These are phyloP conservation scores for Chernovozyma sophiae-reginae DNA, from an alignment of 1,139 yeast species.

Conservation along the genomic window DNA sequence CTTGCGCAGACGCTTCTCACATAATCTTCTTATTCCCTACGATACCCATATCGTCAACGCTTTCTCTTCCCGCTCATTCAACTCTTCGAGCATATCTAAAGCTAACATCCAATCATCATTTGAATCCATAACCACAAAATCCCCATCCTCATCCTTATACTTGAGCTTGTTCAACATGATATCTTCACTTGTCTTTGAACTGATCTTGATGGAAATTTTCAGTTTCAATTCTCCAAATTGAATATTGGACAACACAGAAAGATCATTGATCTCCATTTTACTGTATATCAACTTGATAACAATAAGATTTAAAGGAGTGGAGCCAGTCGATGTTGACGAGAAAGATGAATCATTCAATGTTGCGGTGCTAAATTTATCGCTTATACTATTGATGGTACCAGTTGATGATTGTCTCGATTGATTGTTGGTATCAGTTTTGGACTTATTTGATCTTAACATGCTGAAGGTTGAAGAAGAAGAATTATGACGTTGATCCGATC, in stretches of 20 bases:
- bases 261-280: conserved; percentile 31
- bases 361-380: conserved; percentile 7
- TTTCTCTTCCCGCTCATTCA: conserved; percentile 19
- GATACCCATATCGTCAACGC: conserved; percentile 39
- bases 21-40: too few species aligned
- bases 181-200: conserved; percentile 30
- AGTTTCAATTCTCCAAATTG: conserved; percentile 45
- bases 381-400: conserved; percentile 10
- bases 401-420: conserved; percentile 24
- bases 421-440: neutral
- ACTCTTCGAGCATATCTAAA: conserved; percentile 48
- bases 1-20: too few species aligned
- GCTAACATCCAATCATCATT: conserved; percentile 71
- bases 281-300: conserved; percentile 53
- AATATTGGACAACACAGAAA: conserved; percentile 41
- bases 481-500: conserved; percentile 37
- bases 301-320: conserved; percentile 10
- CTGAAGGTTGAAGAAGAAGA: conserved; percentile 45
- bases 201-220: conserved; percentile 34
- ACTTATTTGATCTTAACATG: conserved; percentile 31
- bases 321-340: conserved; percentile 11
- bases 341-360: conserved; percentile 17
- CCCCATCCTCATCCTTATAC: conserved; percentile 95
- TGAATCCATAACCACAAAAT: conserved; percentile 79
- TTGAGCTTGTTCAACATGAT: conserved; percentile 51